Conservation (phyloP, 345 rosid species). For the Salix arbutifolia region DNA sequence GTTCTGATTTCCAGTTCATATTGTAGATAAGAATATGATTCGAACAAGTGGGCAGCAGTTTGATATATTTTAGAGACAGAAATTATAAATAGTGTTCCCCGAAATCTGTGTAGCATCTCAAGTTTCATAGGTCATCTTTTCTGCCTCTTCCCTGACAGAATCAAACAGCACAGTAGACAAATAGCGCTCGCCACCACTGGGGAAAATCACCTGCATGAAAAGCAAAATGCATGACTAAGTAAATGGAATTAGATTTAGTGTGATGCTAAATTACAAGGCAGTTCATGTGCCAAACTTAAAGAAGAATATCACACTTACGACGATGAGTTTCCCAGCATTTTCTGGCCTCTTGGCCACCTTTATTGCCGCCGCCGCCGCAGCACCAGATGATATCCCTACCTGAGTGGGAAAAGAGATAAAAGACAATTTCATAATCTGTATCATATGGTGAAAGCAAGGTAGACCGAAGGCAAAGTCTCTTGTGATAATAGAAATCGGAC, state of each 20-base stretch:
- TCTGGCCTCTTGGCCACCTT: constrained; percentile 77
- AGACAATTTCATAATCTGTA: no score
- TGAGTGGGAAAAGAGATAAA: constrained; percentile 9
- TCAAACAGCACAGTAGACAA: constrained; percentile 7
- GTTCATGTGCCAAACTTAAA: no score
- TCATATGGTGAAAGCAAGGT: no score
- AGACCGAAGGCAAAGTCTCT: no score
- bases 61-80: no score
- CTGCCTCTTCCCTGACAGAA: constrained; percentile 12
- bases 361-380: constrained; percentile 75
- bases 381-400: constrained; percentile 97
- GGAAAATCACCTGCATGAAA: constrained; percentile 1
- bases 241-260: not conserved
- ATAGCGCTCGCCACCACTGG: constrained; percentile 13
- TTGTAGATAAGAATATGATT: no score
- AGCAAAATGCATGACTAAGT: not conserved
- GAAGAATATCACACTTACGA: constrained; percentile 40
- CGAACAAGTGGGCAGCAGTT: no score
- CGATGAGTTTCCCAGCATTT: constrained; percentile 80
- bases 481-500: no score
- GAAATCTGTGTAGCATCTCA: no score
- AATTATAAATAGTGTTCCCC: no score
- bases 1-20: no score
- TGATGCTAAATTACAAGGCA: no score
- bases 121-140: constrained; percentile 6